Percentiles rank a stretch among this genome's conserved stretches.
These are phyloP conservation scores for Rhinocladiella mackenziei DNA, from an alignment of 2,329 filamentous ascomycete species.

Conservation along the genomic window DNA sequence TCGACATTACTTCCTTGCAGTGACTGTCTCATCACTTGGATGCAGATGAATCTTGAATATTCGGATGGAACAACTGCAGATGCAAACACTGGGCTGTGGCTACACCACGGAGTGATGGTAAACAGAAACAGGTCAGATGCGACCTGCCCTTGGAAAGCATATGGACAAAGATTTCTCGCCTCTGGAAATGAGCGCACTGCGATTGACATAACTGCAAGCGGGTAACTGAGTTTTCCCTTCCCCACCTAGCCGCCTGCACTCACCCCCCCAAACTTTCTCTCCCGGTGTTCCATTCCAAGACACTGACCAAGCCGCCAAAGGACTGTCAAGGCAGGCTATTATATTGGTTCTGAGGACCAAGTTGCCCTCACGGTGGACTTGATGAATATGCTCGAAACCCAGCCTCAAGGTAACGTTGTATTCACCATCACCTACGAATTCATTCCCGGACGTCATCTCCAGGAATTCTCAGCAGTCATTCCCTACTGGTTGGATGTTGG, in stretches of 20 bases:
- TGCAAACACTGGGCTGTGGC: slow-evolving; percentile 33
- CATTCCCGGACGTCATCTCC: background rate
- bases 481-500: slow-evolving; percentile 16
- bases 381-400: slow-evolving; percentile 14
- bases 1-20: slow-evolving; percentile 15
- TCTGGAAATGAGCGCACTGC: too few species aligned
- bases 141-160: too few species aligned
- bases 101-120: slow-evolving; percentile 31
- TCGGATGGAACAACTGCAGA: slow-evolving; percentile 34
- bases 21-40: slow-evolving; percentile 29
- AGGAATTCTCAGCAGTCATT: slow-evolving; percentile 2
- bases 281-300: too few species aligned
- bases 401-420: slow-evolving; percentile 11
- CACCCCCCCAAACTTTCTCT: too few species aligned
- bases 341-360: slow-evolving; percentile 7
- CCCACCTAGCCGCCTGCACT: too few species aligned
- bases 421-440: slow-evolving; percentile 17
- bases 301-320: too few species aligned
- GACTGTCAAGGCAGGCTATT: slow-evolving; percentile 16
- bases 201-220: too few species aligned
- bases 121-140: slow-evolving; percentile 7
- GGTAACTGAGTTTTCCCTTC: too few species aligned
- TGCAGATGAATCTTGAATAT: slow-evolving; percentile 32
- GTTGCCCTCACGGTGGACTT: slow-evolving; percentile 12
- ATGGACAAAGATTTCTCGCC: too few species aligned